Base-by-base conservation (phyloP, 2,329 filamentous ascomycete species). In the Pseudonectria foliicola region DNA sequence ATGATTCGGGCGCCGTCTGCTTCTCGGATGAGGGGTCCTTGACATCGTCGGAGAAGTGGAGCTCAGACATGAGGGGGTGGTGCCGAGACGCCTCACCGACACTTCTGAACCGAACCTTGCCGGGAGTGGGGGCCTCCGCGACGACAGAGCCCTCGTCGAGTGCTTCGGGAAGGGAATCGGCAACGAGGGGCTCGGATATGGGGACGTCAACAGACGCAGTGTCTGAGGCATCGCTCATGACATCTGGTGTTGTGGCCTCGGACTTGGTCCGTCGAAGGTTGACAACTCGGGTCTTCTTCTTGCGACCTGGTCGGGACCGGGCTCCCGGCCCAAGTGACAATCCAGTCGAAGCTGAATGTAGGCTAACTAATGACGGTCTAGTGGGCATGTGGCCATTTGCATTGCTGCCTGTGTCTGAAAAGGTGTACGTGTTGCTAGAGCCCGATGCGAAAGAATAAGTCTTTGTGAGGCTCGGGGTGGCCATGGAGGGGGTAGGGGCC, bases 201-300 rank as follows among this genome's bases (percentile, higher is more conserved):
- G 80, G 77, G 1, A 72, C 67, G 10, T 71, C 66, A 15, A 78
- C 63, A 12, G 76, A 80, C 15, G 65, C 65, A 1, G 64, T 63
- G 18, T 75, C 76, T 6, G 75, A 76, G 13, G 61, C 59, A 14
- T 68, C 68, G 12, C 61, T 66, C 10, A 58, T 62, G 15, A 69
- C 71, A 14, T 68, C 67, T 10, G 67, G 66, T 10, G 75, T 74
- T 25, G 70, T 75, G 18, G 67, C 59, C 39, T 71, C 70, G 4
- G 68, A 64, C 49, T 73, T 75, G 42, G 74, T 68, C 42, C 73
- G 77, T n/a, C 86, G 74, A 11, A 93, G 67, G 52, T 93, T 87
- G 40, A 93, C 84, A 11, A 93, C 80, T 13, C 86, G 73, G 39
- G 77, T 86, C 73, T 90, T 93, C 68, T 85, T 85, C 64, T 85